Evolutionary conservation across 2,329 filamentous ascomycete genomes (phyloP).

Genomic region (Ilyonectria sp.): DNA sequence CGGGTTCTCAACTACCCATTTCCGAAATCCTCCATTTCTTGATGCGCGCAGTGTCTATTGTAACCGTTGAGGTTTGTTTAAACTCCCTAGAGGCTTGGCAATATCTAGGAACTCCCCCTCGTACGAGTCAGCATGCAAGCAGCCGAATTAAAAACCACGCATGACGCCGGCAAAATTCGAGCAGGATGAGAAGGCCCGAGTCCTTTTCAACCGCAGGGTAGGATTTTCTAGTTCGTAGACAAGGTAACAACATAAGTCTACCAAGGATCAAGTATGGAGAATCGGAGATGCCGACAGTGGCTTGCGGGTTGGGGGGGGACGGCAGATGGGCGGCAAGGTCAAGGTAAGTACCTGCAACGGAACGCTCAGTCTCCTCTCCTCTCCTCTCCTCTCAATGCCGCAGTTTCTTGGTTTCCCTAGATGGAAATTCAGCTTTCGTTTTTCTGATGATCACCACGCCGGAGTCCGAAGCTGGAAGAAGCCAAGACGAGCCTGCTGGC

Average conservation of each 20-base stretch:
- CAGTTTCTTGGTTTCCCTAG: neutral
- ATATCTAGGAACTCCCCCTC: neutral
- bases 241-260: constrained; percentile 8
- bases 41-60: neutral
- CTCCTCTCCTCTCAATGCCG: too few relatives aligned
- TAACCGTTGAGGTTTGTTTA: neutral
- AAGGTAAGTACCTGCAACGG: neutral
- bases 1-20: neutral
- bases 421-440: neutral
- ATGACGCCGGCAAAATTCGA: neutral
- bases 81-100: neutral
- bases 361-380: neutral
- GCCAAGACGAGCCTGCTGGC: constrained; percentile 29
- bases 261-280: neutral
- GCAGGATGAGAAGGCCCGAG: neutral
- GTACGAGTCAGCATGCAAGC: neutral
- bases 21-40: neutral
- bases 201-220: constrained; percentile 1
- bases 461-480: neutral
- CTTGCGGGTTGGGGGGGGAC: neutral
- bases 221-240: neutral
- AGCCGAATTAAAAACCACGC: neutral
- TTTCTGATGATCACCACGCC: neutral
- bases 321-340: neutral
- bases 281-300: constrained; percentile 8